Conservation (phyloP, 805 yeast genomes). For the Candida cerambycidarum region DNA sequence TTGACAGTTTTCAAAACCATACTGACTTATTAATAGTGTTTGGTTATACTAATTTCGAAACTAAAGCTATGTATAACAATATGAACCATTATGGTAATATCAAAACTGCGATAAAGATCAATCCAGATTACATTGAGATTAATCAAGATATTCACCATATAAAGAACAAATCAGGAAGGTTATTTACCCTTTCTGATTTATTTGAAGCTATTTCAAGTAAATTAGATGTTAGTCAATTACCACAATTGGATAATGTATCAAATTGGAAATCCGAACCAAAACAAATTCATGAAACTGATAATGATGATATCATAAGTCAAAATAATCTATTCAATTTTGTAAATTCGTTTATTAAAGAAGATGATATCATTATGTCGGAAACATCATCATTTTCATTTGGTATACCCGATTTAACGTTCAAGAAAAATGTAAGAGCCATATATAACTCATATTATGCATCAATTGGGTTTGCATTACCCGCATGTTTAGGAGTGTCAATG, state of each 20-base stretch:
- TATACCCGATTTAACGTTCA: slow-evolving; percentile 63
- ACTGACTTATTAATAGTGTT: slow-evolving; percentile 70
- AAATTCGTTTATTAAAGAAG: slow-evolving; percentile 46
- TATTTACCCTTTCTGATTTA: slow-evolving; percentile 32
- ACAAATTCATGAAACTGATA: background rate
- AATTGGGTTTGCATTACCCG: slow-evolving; percentile 87
- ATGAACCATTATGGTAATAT: slow-evolving; percentile 21
- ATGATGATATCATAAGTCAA: slow-evolving; percentile 20
- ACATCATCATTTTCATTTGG: slow-evolving; percentile 85
- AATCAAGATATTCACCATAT: slow-evolving; percentile 26
- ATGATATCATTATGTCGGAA: slow-evolving; percentile 75
- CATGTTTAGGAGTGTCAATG: slow-evolving; percentile 76
- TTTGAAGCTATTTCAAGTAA: slow-evolving; percentile 27
- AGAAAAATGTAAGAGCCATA: slow-evolving; percentile 48
- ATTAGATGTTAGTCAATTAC: slow-evolving; percentile 18
- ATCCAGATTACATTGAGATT: slow-evolving; percentile 43
- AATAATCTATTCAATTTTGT: slow-evolving; percentile 34
- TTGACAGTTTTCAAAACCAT: slow-evolving; percentile 31
- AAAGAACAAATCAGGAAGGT: slow-evolving; percentile 26
- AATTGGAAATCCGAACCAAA: slow-evolving; percentile 8
- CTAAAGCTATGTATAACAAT: slow-evolving; percentile 23
- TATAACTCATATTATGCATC: slow-evolving; percentile 80
- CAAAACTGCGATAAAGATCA: slow-evolving; percentile 32
- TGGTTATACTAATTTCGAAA: slow-evolving; percentile 55
- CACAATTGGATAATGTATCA: slow-evolving; percentile 17